phyloP scores from a whole-genome alignment of 768 basidiomycete genomes.

The Lactarius deliciosus region DNA sequence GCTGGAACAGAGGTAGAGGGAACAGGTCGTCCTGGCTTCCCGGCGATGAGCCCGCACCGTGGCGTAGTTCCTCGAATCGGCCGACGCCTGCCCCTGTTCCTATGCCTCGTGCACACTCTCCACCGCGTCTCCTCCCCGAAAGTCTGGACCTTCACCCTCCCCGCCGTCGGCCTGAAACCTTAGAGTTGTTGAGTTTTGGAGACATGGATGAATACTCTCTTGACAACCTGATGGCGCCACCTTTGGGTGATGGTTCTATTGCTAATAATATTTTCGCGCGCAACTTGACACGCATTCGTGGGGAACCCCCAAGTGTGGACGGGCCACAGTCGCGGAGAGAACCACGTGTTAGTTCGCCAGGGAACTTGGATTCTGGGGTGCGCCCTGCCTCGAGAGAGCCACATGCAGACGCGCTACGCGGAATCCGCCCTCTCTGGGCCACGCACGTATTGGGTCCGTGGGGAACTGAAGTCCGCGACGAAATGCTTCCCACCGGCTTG shows the following conservation, averaged over 20 bases:
- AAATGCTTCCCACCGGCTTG: conserved; percentile 2
- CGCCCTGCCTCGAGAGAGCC: conserved; percentile 18
- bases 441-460: conserved; percentile 16
- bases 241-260: conserved; percentile 3
- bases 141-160: conserved; percentile 13
- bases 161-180: conserved; percentile 7
- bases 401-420: conserved; percentile 22
- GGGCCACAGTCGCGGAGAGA: conserved; percentile 18
- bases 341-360: conserved; percentile 5
- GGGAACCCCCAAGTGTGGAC: conserved; percentile 12
- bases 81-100: conserved; percentile 16
- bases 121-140: conserved; percentile 9
- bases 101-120: conserved; percentile 24
- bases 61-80: conserved; percentile 16
- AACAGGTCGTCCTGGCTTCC: conserved; percentile 10
- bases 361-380: conserved; percentile 13
- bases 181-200: conserved; percentile 16
- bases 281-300: conserved; percentile 17
- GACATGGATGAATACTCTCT: conserved; percentile 17
- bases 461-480: conserved; percentile 16
- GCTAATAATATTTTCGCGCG: conserved; percentile 8
- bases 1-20: conserved; percentile 21
- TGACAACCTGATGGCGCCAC: background rate
- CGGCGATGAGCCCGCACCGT: conserved; percentile 7
- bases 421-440: conserved; percentile 21